Evolutionary conservation across 2,329 filamentous ascomycete species (phyloP), one percentile per base, ranked within the genome.

Genomic region (Nemania serpens): DNA sequence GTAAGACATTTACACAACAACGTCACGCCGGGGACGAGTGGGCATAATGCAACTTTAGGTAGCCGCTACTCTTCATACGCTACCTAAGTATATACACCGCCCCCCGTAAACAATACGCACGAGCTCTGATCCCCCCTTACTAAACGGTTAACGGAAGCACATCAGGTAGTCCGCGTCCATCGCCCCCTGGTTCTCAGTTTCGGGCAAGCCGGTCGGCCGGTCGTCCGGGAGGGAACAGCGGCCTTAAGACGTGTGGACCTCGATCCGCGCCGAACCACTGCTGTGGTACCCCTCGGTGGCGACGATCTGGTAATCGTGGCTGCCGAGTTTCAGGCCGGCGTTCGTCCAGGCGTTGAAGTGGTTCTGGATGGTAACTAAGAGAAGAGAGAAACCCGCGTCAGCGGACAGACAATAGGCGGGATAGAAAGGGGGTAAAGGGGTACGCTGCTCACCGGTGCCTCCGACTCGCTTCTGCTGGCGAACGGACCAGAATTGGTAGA

Each of bases 401-500:
- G 57, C 42, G 15, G 18, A 33, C 9, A 3, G 9, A 37, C 17
- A 46, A 10, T 37, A 15, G 41, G 15, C 6, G 11, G 25, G 39
- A 45, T 12, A 3, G 29, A 17, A 17, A 17, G 25, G 20, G 13
- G 29, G 15, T 33, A 13, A 3, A 18, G 17, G 50, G n/a, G 3
- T 25, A 5, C 13, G n/a, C 15, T 47, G 48, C 61, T 63, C 34
- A 63, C 61, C 61, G 45, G 69, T 72, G 51, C 74, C 74, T 55
- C 78, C 76, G 50, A 77, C 75, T 50, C 81, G 77, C 77, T 84
- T 82, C 61, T 67, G 70, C 64, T 75, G 73, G 65, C 84, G 78
- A 25, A 86, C 78, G 43, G 77, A 80, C 79, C 80, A 82, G 75
- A 78, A 84, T 73, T 84, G 81, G 69, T 79, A 74, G 72, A 83